These are phyloP conservation scores for Lactarius hatsudake DNA, from an alignment of 768 basidiomycete species.

Conservation along the genomic window DNA sequence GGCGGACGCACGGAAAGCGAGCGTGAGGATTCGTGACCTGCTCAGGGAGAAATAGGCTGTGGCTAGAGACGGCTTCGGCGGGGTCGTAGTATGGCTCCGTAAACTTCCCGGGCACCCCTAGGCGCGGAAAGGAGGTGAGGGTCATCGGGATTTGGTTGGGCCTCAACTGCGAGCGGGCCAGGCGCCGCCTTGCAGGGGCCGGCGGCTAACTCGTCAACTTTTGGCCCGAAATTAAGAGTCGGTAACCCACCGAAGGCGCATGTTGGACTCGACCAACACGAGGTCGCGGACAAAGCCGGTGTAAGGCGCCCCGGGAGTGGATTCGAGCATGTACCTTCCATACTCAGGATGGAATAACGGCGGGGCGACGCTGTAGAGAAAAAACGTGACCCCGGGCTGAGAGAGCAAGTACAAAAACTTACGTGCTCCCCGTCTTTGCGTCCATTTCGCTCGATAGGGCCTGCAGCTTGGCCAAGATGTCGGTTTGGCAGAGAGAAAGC, in stretches of 20 bases:
- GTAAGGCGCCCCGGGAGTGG: slow-evolving; percentile 94
- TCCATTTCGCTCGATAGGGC: slow-evolving; percentile 65
- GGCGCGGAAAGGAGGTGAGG: slow-evolving; percentile 90
- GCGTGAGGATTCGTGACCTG: slow-evolving; percentile 97
- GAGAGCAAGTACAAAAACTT: slow-evolving; percentile 31
- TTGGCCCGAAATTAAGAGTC: not conserved
- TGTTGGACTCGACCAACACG: slow-evolving; percentile 87
- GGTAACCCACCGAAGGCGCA: slow-evolving; percentile 75
- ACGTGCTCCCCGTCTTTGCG: slow-evolving; percentile 59
- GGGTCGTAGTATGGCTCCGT: slow-evolving; percentile 88
- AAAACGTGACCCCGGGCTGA: not conserved
- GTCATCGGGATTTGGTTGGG: slow-evolving; percentile 88
- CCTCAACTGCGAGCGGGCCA: slow-evolving; percentile 81
- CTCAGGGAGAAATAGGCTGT: slow-evolving; percentile 91
- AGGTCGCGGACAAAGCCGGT: slow-evolving; percentile 84
- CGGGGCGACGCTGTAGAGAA: slow-evolving; percentile 6
- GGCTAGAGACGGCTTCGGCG: slow-evolving; percentile 74
- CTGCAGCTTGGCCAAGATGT: slow-evolving; percentile 81
- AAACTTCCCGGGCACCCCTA: slow-evolving; percentile 87
- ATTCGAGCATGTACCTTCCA: slow-evolving; percentile 98
- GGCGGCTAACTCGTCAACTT: slow-evolving; percentile 11
- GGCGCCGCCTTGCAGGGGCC: slow-evolving; percentile 56
- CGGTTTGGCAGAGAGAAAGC: slow-evolving; percentile 91
- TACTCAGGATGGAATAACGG: slow-evolving; percentile 98
- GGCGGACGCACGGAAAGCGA: slow-evolving; percentile 85